These are phyloP conservation scores for Trypanosoma lewisi DNA, from an alignment of 208 protist genomes.

Conservation along the genomic window DNA sequence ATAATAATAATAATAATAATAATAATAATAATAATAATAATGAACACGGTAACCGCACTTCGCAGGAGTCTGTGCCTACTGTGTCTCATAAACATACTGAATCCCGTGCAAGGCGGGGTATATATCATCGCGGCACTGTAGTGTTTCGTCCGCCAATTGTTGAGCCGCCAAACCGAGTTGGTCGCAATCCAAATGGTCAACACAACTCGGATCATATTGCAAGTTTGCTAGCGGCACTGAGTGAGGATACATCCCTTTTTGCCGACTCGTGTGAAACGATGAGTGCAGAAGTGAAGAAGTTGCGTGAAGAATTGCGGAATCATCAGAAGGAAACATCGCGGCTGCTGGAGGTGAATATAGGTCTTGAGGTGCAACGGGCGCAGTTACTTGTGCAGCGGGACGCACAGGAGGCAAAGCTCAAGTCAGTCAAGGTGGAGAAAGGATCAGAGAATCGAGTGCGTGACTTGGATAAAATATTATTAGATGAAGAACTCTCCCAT, in stretches of 20 bases:
- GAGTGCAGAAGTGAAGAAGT: slow-evolving; percentile 7
- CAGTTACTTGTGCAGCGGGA: slow-evolving; percentile 36
- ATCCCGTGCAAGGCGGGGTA: not conserved
- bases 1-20: no score
- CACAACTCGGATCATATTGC: slow-evolving; percentile 25
- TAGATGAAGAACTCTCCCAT: slow-evolving; percentile 27
- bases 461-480: slow-evolving; percentile 21
- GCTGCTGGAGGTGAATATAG: slow-evolving; percentile 49
- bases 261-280: slow-evolving; percentile 7
- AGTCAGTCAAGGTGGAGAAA: not conserved
- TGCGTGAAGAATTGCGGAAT: slow-evolving; percentile 34
- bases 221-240: slow-evolving; percentile 15
- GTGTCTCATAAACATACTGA: no score
- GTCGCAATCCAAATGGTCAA: not conserved
- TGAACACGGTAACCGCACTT: not conserved
- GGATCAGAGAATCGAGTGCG: not conserved
- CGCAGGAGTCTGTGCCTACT: no score
- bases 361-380: slow-evolving; percentile 42
- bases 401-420: slow-evolving; percentile 14
- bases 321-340: slow-evolving; percentile 36
- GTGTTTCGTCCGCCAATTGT: slow-evolving; percentile 13
- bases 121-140: not conserved
- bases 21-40: not conserved
- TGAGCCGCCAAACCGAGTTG: slow-evolving; percentile 11
- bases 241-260: slow-evolving; percentile 26